Base-by-base conservation (phyloP, 345 rosid species). In the Toxicodendron radicans region DNA sequence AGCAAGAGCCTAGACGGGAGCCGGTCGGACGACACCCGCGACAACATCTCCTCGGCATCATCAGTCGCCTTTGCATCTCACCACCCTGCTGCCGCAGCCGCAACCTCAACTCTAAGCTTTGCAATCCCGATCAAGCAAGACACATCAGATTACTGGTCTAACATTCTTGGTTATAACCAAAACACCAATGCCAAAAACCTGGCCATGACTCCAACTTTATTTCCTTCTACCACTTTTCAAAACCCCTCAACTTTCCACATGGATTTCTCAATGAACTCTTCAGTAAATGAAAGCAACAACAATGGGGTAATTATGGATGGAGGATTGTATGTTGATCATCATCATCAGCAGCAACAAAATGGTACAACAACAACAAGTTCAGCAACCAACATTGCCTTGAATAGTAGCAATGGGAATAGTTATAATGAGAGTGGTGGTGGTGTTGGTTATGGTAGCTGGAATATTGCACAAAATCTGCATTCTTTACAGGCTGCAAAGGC, bases 41-140 rank as follows among this genome's bases (percentile, higher is more conserved):
- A 85, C 76, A 81, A 85, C 78, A 81, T 83, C 58, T 83, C 94
- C 41, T 73, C 93, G 0, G 85, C 88, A 6, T 86, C 92, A 17
- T 83, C 87, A 10, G 78, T 83, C 33, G 73, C 82, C 33, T 85
- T 91, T 33, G 84, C 84, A 5, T 51, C 87, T 8, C 82, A 80
- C 67, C 54, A 38, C 43, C 43, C 43, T 38, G 43, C n/a, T n/a
- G n/a, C n/a, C n/a, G n/a, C 52, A 4, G 52, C 88, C 59, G 79
- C 85, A 33, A 74, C 77, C 60, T 66, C 87, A 21, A 43, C 79
- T 16, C 88, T 72, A 80, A 80, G 83, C 93, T 89, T 76, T 10
- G 87, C 91, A 41, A 32, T 88, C 23, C 93, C 95, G 13, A 79
- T 91, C 79, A 93, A 91, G 68, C 84, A 78, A 53, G 95, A 91